These are phyloP conservation scores for Pleurozium schreberi DNA, from an alignment of 225 moss, liverwort and hornwort genomes.

Conservation along the genomic window DNA sequence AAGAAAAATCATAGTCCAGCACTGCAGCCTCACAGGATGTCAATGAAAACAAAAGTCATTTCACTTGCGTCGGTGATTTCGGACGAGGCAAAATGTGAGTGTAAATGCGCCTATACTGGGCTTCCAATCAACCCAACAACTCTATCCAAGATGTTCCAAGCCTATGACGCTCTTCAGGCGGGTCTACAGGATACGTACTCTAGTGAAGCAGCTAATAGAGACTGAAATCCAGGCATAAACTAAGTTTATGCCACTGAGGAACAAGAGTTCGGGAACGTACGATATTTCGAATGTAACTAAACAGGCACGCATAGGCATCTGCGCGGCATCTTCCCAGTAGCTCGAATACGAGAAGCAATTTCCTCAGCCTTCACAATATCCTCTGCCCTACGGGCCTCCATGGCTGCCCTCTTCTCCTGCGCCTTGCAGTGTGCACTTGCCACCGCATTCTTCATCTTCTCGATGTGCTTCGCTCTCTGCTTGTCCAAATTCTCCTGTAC, in stretches of 20 bases:
- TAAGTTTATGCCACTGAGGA: not conserved
- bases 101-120: not conserved
- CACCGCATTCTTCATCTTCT: constrained; percentile 40
- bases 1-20: not conserved
- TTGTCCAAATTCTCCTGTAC: constrained; percentile 24
- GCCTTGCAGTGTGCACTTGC: constrained; percentile 25
- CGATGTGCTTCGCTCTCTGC: constrained; percentile 23
- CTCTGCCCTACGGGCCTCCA: constrained; percentile 27
- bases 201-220: not conserved
- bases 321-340: constrained; percentile 35
- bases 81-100: not conserved
- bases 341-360: constrained; percentile 18
- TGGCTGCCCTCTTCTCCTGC: constrained; percentile 28
- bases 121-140: not conserved
- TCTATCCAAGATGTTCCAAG: not conserved
- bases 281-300: not conserved
- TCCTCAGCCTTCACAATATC: constrained; percentile 32
- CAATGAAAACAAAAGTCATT: not conserved
- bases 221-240: not conserved
- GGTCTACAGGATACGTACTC: not conserved
- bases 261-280: not conserved
- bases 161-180: not conserved
- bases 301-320: constrained; percentile 14
- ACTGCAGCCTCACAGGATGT: not conserved
- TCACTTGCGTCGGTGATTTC: not conserved